phyloP scores from a whole-genome alignment of 768 basidiomycete species.

The Mycena capillaripes region DNA sequence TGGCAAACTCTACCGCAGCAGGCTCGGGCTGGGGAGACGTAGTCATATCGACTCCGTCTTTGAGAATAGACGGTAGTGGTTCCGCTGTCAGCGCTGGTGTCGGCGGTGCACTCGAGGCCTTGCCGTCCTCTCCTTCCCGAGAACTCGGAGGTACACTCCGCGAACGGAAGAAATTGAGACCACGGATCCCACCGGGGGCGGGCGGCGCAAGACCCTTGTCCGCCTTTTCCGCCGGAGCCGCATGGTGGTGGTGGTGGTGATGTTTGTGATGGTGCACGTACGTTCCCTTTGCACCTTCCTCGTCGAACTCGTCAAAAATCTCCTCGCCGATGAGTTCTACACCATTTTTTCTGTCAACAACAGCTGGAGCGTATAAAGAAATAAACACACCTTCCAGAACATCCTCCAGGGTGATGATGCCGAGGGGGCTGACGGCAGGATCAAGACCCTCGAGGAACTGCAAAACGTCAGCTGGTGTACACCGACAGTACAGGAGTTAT shows the following conservation, averaged over 20 bases:
- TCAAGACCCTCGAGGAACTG: conserved; percentile 73
- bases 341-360: neutral
- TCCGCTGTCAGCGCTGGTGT: conserved; percentile 7
- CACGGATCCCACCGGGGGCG: conserved; percentile 35
- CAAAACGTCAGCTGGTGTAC: neutral
- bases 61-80: conserved; percentile 26
- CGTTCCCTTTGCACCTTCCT: conserved; percentile 59
- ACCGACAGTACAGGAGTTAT: conserved; percentile 17
- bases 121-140: conserved; percentile 37
- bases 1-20: conserved; percentile 12
- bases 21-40: conserved; percentile 29
- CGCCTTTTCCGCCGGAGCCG: conserved; percentile 14
- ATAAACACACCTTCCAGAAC: conserved; percentile 69
- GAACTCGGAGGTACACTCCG: conserved; percentile 55
- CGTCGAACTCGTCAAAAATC: conserved; percentile 79
- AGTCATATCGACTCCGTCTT: conserved; percentile 12
- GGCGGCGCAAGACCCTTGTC: conserved; percentile 43
- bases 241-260: conserved; percentile 30
- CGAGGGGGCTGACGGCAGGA: conserved; percentile 73
- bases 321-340: conserved; percentile 80
- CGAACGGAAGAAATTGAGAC: conserved; percentile 53
- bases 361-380: neutral
- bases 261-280: conserved; percentile 52
- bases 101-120: conserved; percentile 25
- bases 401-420: conserved; percentile 81